phyloP scores from a whole-genome alignment of 2,329 filamentous ascomycete genomes.

The Fusarium pseudoanthophilum region DNA sequence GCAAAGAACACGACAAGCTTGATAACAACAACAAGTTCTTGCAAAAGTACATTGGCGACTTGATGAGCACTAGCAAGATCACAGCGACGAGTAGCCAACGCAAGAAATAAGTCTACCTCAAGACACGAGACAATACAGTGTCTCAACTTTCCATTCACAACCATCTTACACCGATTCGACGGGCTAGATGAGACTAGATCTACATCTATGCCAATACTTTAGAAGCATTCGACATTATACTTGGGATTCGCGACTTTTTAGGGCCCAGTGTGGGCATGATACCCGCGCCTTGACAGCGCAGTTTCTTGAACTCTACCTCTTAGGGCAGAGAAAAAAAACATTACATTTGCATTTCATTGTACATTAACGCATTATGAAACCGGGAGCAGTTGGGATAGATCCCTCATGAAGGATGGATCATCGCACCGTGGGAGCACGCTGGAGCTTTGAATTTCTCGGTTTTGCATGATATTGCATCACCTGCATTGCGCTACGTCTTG shows the following conservation, averaged over 20 bases:
- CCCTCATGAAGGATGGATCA: slow-evolving; percentile 35
- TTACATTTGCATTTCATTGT: slow-evolving; percentile 36
- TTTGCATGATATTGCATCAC: slow-evolving; percentile 34
- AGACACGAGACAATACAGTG: background rate
- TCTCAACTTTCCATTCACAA: background rate
- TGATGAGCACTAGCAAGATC: slow-evolving; percentile 87
- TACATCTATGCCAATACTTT: slow-evolving; percentile 20
- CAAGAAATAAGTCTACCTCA: slow-evolving; percentile 59
- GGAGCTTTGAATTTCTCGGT: slow-evolving; percentile 39
- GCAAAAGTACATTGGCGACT: slow-evolving; percentile 96
- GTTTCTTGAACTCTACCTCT: slow-evolving; percentile 27
- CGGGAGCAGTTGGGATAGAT: slow-evolving; percentile 29
- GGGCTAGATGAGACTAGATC: slow-evolving; percentile 7
- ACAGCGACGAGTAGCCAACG: slow-evolving; percentile 65
- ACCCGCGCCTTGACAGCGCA: slow-evolving; percentile 45
- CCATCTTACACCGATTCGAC: slow-evolving; percentile 9
- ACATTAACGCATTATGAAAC: slow-evolving; percentile 45
- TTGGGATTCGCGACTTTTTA: slow-evolving; percentile 39
- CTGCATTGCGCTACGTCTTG: slow-evolving; percentile 26
- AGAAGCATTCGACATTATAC: slow-evolving; percentile 26
- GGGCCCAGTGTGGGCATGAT: slow-evolving; percentile 45
- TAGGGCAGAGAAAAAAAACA: slow-evolving; percentile 16
- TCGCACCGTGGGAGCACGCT: slow-evolving; percentile 33
- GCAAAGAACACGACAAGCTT: slow-evolving; percentile 94
- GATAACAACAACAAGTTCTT: slow-evolving; percentile 97